Evolutionary conservation across 139 green algal genomes (phyloP).

Genomic region (Pycnococcus provasolii): DNA sequence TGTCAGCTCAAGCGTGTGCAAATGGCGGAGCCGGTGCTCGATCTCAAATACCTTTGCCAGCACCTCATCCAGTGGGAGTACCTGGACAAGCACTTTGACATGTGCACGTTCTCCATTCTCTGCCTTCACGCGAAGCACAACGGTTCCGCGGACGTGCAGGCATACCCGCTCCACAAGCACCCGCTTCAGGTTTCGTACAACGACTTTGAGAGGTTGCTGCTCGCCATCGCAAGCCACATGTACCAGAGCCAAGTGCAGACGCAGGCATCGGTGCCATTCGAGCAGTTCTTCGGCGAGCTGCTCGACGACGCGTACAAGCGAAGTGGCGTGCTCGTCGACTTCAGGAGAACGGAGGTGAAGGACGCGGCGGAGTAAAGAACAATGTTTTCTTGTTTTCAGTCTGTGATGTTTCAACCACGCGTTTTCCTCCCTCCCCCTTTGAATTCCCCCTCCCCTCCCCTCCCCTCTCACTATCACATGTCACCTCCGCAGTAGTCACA

Average conservation of each 20-base stretch:
- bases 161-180: slow-evolving; percentile 8
- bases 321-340: slow-evolving; percentile 40
- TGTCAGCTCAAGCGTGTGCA: slow-evolving; percentile 59
- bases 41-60: slow-evolving; percentile 48
- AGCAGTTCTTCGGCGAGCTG: slow-evolving; percentile 56
- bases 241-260: slow-evolving; percentile 27
- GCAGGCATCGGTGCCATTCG: slow-evolving; percentile 40
- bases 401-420: too few relatives aligned
- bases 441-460: too few relatives aligned
- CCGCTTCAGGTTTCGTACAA: slow-evolving; percentile 51
- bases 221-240: slow-evolving; percentile 45
- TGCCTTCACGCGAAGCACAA: slow-evolving; percentile 56
- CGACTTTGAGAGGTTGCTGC: slow-evolving; percentile 60
- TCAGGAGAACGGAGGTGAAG: background rate
- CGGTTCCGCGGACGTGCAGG: background rate
- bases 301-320: slow-evolving; percentile 59
- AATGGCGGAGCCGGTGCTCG: slow-evolving; percentile 38
- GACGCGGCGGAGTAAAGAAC: too few relatives aligned
- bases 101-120: slow-evolving; percentile 48
- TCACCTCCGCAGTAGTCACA: too few relatives aligned
- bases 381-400: too few relatives aligned
- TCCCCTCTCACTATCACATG: too few relatives aligned
- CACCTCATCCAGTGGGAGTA: slow-evolving; percentile 56
- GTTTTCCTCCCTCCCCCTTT: too few relatives aligned
- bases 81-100: slow-evolving; percentile 51